Percentiles rank a stretch among this genome's conserved stretches.
Evolutionary conservation across 2,329 filamentous ascomycete genomes (phyloP).

Genomic region (Monosporascus sp.): DNA sequence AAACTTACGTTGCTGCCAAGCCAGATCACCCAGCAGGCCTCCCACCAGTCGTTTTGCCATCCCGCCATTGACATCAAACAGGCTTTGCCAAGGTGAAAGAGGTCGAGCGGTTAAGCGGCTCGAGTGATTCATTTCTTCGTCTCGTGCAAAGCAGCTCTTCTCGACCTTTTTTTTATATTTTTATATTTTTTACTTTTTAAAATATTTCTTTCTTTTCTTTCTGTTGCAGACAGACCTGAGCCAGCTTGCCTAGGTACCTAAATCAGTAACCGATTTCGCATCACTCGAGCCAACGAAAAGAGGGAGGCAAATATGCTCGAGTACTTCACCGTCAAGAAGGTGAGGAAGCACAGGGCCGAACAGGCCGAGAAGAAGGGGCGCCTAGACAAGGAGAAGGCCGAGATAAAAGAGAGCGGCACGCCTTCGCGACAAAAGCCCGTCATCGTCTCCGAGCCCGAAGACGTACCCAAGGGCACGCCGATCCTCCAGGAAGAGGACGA

Average conservation of each 20-base stretch:
- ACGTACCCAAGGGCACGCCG: conserved; percentile 27
- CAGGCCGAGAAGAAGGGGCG: conserved; percentile 32
- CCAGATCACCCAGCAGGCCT: not conserved
- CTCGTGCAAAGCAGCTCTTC: not conserved
- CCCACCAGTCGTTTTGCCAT: not conserved
- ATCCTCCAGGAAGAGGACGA: conserved; percentile 54
- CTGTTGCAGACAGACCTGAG: not conserved
- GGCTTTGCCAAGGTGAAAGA: not conserved
- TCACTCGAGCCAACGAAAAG: too few relatives aligned
- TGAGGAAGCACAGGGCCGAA: conserved; percentile 53
- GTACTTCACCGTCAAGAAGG: conserved; percentile 58
- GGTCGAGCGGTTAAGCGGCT: not conserved
- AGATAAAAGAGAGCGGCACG: conserved; percentile 19
- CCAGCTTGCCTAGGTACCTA: too few relatives aligned
- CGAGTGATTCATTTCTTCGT: not conserved
- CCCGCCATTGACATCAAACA: not conserved
- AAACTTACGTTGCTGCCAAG: not conserved
- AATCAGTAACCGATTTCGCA: too few relatives aligned
- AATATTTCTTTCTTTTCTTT: not conserved
- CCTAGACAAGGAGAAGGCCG: conserved; percentile 19
- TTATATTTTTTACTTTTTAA: not conserved
- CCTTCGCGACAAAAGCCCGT: conserved; percentile 14
- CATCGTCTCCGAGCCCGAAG: conserved; percentile 22
- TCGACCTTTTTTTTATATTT: not conserved
- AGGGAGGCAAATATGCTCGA: conserved; percentile 46